Evolutionary conservation across 2,329 filamentous ascomycete species (phyloP).

Genomic region (Talaromyces sp.): DNA sequence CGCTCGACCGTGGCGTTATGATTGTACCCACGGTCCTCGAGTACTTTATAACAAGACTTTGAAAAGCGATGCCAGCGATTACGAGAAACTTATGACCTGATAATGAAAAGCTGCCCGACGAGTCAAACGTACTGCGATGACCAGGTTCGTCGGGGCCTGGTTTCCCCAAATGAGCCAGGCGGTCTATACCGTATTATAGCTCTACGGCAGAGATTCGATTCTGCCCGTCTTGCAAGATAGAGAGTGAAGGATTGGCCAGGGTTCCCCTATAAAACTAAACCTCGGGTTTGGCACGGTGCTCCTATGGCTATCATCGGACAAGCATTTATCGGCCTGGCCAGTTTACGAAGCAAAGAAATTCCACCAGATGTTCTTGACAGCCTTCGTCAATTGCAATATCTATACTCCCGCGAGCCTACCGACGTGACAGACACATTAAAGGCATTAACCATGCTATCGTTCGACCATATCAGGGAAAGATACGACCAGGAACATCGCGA

Average conservation of each 20-base stretch:
- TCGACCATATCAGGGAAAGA: no score
- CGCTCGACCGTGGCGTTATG: slow-evolving; percentile 30
- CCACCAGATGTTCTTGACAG: neutral
- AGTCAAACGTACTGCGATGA: neutral
- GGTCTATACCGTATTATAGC: neutral
- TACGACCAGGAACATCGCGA: neutral
- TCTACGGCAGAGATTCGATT: neutral
- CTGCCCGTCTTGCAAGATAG: no score
- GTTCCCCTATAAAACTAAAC: neutral
- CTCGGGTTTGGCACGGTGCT: neutral
- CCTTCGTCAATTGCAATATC: neutral
- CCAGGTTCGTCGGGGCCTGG: neutral
- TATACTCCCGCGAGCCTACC: neutral
- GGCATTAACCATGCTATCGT: no score
- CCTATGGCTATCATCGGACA: neutral
- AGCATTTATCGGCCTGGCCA: neutral
- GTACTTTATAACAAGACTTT: slow-evolving; percentile 21
- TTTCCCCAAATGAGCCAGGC: no score
- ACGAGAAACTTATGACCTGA: neutral
- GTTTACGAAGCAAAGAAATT: neutral
- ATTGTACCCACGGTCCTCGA: slow-evolving; percentile 24
- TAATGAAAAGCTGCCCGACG: neutral
- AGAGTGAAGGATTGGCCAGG: neutral
- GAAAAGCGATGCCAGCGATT: slow-evolving; percentile 42
- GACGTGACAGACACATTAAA: no score